These are phyloP conservation scores for Diutina mesorugosa DNA, from an alignment of 1,139 yeast species.

Conservation along the genomic window DNA sequence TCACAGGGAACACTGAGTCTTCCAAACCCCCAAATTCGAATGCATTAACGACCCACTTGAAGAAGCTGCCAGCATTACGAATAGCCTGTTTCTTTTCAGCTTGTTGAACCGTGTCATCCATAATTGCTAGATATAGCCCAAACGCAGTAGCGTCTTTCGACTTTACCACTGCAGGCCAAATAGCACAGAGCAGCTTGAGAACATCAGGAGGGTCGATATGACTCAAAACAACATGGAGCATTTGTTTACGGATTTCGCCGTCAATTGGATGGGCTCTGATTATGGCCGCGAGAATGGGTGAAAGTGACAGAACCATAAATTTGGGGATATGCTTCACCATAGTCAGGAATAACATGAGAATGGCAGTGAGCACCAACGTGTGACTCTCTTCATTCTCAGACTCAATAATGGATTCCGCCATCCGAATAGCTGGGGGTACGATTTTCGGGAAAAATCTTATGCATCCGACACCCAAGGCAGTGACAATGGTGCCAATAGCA, in stretches of 20 bases:
- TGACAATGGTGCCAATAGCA: constrained; percentile 57
- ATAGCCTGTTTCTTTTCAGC: constrained; percentile 68
- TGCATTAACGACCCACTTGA: constrained; percentile 56
- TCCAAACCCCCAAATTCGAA: constrained; percentile 46
- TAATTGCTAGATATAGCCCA: constrained; percentile 54
- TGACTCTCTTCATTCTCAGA: constrained; percentile 15
- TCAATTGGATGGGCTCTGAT: constrained; percentile 48
- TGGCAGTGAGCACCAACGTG: constrained; percentile 44
- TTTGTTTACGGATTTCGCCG: constrained; percentile 45
- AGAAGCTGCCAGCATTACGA: constrained; percentile 53
- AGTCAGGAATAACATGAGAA: constrained; percentile 60
- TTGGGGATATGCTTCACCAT: constrained; percentile 78
- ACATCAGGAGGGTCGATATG: constrained; percentile 58
- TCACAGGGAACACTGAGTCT: constrained; percentile 10
- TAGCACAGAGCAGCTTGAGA: constrained; percentile 44
- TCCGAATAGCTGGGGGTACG: constrained; percentile 57
- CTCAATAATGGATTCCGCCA: constrained; percentile 29
- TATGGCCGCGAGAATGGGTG: constrained; percentile 43
- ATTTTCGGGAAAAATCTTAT: constrained; percentile 80
- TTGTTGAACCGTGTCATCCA: constrained; percentile 52
- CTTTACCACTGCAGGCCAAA: constrained; percentile 40
- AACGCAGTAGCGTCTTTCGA: constrained; percentile 41
- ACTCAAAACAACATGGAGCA: constrained; percentile 52
- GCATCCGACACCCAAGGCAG: constrained; percentile 70
- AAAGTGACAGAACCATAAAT: constrained; percentile 59